These are phyloP conservation scores for Tephrocybe sp. DNA, from an alignment of 768 basidiomycete genomes.

Conservation along the genomic window DNA sequence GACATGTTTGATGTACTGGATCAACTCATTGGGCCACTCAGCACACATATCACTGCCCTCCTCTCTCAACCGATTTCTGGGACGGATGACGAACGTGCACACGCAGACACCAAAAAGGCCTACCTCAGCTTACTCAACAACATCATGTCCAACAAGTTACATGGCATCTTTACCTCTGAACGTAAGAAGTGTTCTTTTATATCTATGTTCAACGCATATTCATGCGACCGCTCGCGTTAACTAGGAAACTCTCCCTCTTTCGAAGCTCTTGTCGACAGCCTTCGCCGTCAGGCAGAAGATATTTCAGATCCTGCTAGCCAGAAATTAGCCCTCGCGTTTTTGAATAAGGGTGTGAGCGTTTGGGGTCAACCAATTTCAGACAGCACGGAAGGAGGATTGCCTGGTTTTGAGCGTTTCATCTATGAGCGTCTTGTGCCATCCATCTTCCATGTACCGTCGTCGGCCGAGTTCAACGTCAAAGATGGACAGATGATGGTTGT, in stretches of 20 bases:
- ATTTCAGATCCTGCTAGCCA: constrained; percentile 73
- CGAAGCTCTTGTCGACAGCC: constrained; percentile 71
- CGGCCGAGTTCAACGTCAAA: constrained; percentile 79
- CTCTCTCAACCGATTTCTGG: constrained; percentile 80
- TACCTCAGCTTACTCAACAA: constrained; percentile 82
- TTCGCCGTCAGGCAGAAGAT: constrained; percentile 73
- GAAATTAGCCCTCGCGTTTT: constrained; percentile 77
- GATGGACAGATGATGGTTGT: constrained; percentile 87
- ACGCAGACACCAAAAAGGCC: constrained; percentile 81
- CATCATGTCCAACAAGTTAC: constrained; percentile 78
- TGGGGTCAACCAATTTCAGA: constrained; percentile 61
- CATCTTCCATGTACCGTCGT: constrained; percentile 78
- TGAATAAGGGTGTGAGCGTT: constrained; percentile 60
- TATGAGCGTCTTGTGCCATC: constrained; percentile 83
- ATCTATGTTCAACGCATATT: background rate
- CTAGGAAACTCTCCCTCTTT: constrained; percentile 57
- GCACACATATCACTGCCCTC: constrained; percentile 73
- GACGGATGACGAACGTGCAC: constrained; percentile 82
- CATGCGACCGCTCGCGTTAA: background rate
- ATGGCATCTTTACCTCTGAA: constrained; percentile 83
- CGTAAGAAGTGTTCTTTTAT: constrained; percentile 50
- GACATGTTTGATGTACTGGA: constrained; percentile 89
- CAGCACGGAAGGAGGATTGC: constrained; percentile 50
- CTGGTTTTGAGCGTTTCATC: constrained; percentile 90
- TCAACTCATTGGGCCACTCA: constrained; percentile 84